phyloP scores from a whole-genome alignment of 2,329 filamentous ascomycete species.

The Colletotrichum ledebouriae region DNA sequence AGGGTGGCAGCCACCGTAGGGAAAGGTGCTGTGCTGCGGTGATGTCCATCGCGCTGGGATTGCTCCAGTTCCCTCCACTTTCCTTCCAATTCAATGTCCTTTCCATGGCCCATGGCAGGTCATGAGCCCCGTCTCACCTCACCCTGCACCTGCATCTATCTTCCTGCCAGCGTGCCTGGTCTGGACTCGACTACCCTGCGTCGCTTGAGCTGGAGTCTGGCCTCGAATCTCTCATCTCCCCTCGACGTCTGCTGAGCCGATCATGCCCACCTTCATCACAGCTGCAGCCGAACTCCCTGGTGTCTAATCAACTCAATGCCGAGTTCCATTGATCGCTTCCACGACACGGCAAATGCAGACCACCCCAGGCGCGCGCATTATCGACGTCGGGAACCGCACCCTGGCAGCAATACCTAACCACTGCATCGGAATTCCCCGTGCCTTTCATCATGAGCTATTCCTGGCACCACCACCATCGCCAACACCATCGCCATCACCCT shows the following conservation, averaged over 20 bases:
- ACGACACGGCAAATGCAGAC: constrained; percentile 25
- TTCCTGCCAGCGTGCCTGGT: background rate
- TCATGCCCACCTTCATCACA: constrained; percentile 39
- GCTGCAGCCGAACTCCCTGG: constrained; percentile 34
- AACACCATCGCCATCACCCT: background rate
- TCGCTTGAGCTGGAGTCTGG: constrained; percentile 30
- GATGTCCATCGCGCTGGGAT: no score
- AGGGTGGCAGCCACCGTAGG: no score
- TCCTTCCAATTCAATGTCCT: no score
- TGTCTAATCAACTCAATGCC: constrained; percentile 30
- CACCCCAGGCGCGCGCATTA: background rate
- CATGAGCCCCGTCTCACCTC: no score
- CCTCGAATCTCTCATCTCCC: constrained; percentile 29
- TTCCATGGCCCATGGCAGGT: no score
- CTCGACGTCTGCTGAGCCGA: constrained; percentile 19
- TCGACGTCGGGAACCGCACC: background rate
- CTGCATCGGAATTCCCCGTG: constrained; percentile 27
- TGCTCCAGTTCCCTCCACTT: no score
- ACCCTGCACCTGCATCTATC: background rate
- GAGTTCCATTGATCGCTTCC: constrained; percentile 23
- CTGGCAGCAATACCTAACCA: constrained; percentile 1
- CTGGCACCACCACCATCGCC: constrained; percentile 23
- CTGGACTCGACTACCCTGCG: constrained; percentile 4
- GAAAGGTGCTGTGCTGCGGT: no score
- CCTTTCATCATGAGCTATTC: constrained; percentile 25